Evolutionary conservation across 352 stramenopile species (phyloP), one percentile per base, ranked within the genome.

Genomic region (Thalassiosira oceanica): DNA sequence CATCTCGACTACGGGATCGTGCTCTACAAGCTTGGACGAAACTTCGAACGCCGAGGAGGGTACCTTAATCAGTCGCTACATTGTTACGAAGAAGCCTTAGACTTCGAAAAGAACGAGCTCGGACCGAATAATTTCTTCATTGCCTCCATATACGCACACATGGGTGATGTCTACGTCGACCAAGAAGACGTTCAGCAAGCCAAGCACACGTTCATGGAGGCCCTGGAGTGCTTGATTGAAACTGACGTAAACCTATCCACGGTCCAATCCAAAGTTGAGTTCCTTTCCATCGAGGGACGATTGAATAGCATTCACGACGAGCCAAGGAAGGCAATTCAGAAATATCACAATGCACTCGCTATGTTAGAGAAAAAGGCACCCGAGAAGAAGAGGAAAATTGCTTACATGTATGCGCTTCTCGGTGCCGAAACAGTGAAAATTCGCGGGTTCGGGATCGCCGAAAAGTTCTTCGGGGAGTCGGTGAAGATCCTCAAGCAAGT

Each of bases 21-120:
- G 41, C 68, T 87, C 0, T 80, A 87, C 50, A 89, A 87, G 35
- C 69, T 87, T 37, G 81, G 81, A 18, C 70, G 33, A 11, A 87
- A 81, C 53, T 64, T 85, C 26, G 76, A 81, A 50, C 73, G 69
- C 26, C 83, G 81, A 46, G 79, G 81, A 41, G 67, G 78, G 57
- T 63, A 70, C 44, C 54, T 79, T n/a, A 54, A 71, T 41, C 53
- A 79, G 16, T 74, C 78, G 35, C 27, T 89, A 4, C 51, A 80
- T 24, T 84, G 67, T 23, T 85, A 82, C 43, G 65, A 87, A 46
- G 64, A 86, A 54, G 64, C 72, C 2, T 52, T 84, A n/a, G 57
- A 78, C 18, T 85, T 79, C 11, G 74, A 83, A 35, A 64, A 82
- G 51, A 39, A 56, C 18, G 81, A 83, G 44, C 65, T 88, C 44